A percentile compares a stretch with the other conserved stretches of the same genome.
Conservation (phyloP, 495 filamentous ascomycete species). For the Terfezia boudieri region DNA sequence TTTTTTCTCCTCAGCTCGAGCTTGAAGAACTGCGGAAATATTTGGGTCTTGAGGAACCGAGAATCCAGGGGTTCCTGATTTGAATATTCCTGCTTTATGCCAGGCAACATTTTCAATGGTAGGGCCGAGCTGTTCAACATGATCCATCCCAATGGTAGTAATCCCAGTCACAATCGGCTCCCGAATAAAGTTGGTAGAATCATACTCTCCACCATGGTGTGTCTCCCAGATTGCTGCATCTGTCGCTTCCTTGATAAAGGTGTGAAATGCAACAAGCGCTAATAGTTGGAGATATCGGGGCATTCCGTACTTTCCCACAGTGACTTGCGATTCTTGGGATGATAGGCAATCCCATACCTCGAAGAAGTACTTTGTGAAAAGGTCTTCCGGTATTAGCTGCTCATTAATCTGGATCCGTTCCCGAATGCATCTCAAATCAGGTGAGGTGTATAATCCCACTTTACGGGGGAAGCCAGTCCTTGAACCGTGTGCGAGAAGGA, state of each 20-base stretch:
- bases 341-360: constrained; percentile 59
- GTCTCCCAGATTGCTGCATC: constrained; percentile 25
- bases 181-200: constrained; percentile 27
- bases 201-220: constrained; percentile 31
- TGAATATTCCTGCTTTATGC: constrained; percentile 31
- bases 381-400: constrained; percentile 44
- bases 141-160: constrained; percentile 28
- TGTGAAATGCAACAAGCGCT: constrained; percentile 25
- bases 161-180: constrained; percentile 20
- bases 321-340: neutral
- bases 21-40: constrained; percentile 4
- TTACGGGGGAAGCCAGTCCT: constrained; percentile 25
- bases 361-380: constrained; percentile 73
- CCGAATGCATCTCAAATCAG: constrained; percentile 66
- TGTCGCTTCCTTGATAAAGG: constrained; percentile 25
- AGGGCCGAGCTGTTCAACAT: constrained; percentile 27
- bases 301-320: constrained; percentile 13
- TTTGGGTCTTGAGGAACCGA: constrained; percentile 10
- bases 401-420: constrained; percentile 76
- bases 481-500: constrained; percentile 24
- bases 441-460: constrained; percentile 71
- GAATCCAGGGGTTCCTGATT: constrained; percentile 22
- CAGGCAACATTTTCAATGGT: constrained; percentile 29
- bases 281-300: constrained; percentile 39
- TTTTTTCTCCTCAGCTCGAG: constrained; percentile 10